Conservation (phyloP, 2,329 filamentous ascomycete genomes). For the Amauroascus verrucosus region DNA sequence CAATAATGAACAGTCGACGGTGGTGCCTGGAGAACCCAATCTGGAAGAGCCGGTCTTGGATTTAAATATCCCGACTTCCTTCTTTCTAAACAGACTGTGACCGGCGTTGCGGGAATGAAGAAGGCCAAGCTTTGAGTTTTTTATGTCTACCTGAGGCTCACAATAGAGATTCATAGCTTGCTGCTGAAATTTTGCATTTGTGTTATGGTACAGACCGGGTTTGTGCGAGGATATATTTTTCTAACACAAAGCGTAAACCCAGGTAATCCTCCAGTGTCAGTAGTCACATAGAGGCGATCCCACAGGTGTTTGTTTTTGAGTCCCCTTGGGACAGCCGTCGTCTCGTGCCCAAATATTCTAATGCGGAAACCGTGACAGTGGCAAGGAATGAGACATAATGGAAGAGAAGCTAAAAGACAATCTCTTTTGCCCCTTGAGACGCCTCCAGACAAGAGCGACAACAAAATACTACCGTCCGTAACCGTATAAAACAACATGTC, state of each 20-base stretch:
- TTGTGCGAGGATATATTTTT: background rate
- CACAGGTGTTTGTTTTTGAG: too few relatives aligned
- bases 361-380: conserved; percentile 3
- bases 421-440: background rate
- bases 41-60: conserved; percentile 23
- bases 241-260: background rate
- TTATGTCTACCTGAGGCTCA: background rate
- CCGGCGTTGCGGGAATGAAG: conserved; percentile 50
- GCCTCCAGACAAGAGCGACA: background rate
- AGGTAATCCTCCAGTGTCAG: too few relatives aligned
- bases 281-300: too few relatives aligned
- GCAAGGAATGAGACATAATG: background rate
- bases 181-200: too few relatives aligned
- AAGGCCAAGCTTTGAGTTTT: conserved; percentile 43
- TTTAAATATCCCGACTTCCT: conserved; percentile 51
- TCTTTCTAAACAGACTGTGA: conserved; percentile 43
- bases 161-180: too few relatives aligned
- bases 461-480: background rate
- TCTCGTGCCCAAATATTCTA: background rate
- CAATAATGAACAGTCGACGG: conserved; percentile 29
- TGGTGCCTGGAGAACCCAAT: conserved; percentile 32
- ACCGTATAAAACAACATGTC: background rate
- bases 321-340: too few relatives aligned
- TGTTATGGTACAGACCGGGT: too few relatives aligned
- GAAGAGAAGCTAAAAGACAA: background rate